These are phyloP conservation scores for Triangularia setosa DNA, from an alignment of 2,329 filamentous ascomycete genomes.

Conservation along the genomic window DNA sequence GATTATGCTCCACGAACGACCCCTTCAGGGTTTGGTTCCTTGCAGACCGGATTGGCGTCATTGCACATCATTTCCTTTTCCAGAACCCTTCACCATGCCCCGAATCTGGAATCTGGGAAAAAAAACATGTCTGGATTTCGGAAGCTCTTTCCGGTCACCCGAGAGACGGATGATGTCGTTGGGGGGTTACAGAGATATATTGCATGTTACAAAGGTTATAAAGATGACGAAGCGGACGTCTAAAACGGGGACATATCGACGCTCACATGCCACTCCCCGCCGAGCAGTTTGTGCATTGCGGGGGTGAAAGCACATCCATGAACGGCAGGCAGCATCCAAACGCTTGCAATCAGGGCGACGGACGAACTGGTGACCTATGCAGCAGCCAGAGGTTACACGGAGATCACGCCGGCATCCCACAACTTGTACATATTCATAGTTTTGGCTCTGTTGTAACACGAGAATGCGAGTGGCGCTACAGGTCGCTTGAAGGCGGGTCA, in stretches of 20 bases:
- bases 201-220: neutral
- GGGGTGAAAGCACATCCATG: neutral
- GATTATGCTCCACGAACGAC: neutral
- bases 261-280: neutral
- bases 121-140: neutral
- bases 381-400: constrained; percentile 4
- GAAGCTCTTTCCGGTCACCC: neutral
- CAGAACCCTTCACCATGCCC: neutral
- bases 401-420: neutral
- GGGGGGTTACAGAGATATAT: neutral
- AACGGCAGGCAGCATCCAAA: neutral
- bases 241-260: neutral
- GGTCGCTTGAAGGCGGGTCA: neutral
- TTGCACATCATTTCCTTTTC: neutral
- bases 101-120: neutral
- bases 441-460: neutral
- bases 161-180: neutral
- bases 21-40: neutral
- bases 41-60: neutral
- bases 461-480: neutral
- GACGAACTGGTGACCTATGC: constrained; percentile 4
- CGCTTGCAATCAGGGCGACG: neutral
- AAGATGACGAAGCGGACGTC: neutral
- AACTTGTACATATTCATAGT: neutral
- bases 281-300: neutral